Evolutionary conservation across 2,329 filamentous ascomycete genomes (phyloP), one percentile per base, ranked within the genome.

Genomic region (Microsporum canis): DNA sequence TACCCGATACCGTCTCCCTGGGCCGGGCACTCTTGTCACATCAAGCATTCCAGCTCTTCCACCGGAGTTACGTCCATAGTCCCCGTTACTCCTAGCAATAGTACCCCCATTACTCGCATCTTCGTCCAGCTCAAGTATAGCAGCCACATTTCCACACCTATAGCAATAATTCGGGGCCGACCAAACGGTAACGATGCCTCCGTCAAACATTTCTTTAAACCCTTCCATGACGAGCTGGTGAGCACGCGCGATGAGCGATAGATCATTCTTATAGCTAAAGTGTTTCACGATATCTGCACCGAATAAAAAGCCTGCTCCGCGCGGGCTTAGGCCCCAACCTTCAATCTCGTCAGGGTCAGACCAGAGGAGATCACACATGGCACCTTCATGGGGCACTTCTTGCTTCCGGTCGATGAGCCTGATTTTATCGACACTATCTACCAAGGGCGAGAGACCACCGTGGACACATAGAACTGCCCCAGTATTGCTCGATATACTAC

Each of bases 141-240:
- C 92, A 0, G 94, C 94, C 10, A 99, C 91, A 69, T 97, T 97
- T 60, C 91, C 91, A 70, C 91, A 96, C 65, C 90, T 85, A 76
- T 96, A 96, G 77, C 91, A 96, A 79, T 96, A 96, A 73, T 96
- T 96, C 0, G 91, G 91, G 7, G 91, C 91, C 0, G 89, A 95
- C 92, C 94, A 99, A n/a, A 99, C 94, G 0, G 94, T 99, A 47
- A 97, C 94, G 65, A 99, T 96, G 56, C 86, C 89, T 12, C 86
- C 88, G 71, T 96, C 90, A 70, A 97, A 99, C 91, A 97, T 97
- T 73, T 97, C 94, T 77, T 97, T 97, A 75, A 96, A 99, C 0
- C 94, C 94, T 73, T 99, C 94, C 94, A 97, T 99, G 65, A 99
- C 94, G 27, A 99, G 84, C 74, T 99, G 94, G 72, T 99, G 94